Percentiles rank a stretch among this genome's conserved stretches.
Conservation (phyloP, 164 flowering plant species). For the Amborella trichopoda region DNA sequence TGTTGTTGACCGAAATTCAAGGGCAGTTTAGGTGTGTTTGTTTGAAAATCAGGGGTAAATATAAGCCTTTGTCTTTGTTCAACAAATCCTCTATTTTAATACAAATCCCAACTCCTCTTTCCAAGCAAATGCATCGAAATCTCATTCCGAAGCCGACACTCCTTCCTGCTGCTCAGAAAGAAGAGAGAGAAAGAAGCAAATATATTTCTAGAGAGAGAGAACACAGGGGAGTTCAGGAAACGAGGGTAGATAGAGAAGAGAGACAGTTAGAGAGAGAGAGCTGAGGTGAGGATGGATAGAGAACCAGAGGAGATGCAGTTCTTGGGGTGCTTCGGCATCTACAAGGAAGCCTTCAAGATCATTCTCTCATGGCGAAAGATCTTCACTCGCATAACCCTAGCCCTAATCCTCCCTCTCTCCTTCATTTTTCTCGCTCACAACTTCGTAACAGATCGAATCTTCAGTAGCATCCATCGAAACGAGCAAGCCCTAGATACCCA, state of each 20-base stretch:
- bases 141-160: too few relatives aligned
- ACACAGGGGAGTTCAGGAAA: too few relatives aligned
- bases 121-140: too few relatives aligned
- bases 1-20: too few relatives aligned
- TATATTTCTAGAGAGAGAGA: too few relatives aligned
- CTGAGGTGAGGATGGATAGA: conserved; percentile 9
- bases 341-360: conserved; percentile 16
- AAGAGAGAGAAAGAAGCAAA: too few relatives aligned
- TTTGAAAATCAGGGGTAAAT: too few relatives aligned
- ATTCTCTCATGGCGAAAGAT: conserved; percentile 11
- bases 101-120: too few relatives aligned
- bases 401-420: conserved; percentile 18
- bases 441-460: conserved; percentile 6
- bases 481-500: conserved; percentile 4
- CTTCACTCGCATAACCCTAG: conserved; percentile 16
- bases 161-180: too few relatives aligned
- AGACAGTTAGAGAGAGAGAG: not conserved
- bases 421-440: conserved; percentile 14
- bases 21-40: too few relatives aligned
- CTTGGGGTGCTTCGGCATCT: conserved; percentile 17
- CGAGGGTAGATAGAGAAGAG: not conserved
- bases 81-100: too few relatives aligned
- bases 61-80: too few relatives aligned
- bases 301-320: conserved; percentile 19
- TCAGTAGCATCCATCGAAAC: conserved; percentile 6